A percentile compares a stretch with the other conserved stretches of the same genome.
phyloP scores from a whole-genome alignment of 129 eudicot genomes.

The Mikania micrantha region DNA sequence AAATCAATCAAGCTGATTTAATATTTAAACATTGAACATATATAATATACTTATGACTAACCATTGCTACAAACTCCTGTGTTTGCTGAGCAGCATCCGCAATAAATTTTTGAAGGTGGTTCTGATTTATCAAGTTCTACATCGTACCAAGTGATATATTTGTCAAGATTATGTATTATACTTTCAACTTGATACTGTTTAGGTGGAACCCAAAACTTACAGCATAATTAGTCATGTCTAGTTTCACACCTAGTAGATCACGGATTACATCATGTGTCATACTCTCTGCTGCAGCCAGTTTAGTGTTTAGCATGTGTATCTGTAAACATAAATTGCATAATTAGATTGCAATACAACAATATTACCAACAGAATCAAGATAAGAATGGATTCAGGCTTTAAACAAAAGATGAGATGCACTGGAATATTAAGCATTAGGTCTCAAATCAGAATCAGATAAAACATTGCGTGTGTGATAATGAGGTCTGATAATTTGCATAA shows the following conservation, averaged over 20 bases:
- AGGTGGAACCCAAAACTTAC: constrained; percentile 41
- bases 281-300: constrained; percentile 79
- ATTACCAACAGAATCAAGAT: neutral
- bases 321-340: constrained; percentile 21
- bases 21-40: neutral
- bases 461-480: neutral
- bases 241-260: constrained; percentile 84
- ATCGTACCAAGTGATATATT: constrained; percentile 13
- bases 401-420: neutral
- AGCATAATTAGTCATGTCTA: constrained; percentile 77
- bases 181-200: neutral
- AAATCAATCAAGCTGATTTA: neutral
- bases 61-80: constrained; percentile 49
- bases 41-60: constrained; percentile 7
- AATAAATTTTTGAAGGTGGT: constrained; percentile 60
- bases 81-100: constrained; percentile 68
- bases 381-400: neutral
- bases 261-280: constrained; percentile 94
- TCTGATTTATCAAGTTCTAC: constrained; percentile 58
- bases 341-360: neutral
- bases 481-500: neutral
- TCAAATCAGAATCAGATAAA: neutral
- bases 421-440: neutral
- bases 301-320: constrained; percentile 64
- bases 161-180: constrained; percentile 6